Evolutionary conservation across 345 rosid genomes (phyloP).

Genomic region (Tarenaya hassleriana): DNA sequence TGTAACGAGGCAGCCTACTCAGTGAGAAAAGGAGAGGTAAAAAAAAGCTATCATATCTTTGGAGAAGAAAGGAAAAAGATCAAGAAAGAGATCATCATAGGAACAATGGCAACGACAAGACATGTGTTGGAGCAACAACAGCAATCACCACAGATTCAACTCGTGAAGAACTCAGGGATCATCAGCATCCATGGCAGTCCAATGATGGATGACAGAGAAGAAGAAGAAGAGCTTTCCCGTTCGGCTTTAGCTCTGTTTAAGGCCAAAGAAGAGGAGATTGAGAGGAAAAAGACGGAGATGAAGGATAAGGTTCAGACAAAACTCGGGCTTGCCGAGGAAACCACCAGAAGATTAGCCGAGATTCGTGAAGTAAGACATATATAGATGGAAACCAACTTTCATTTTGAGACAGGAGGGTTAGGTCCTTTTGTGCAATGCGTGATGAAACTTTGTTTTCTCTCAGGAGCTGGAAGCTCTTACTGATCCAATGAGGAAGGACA

Average conservation of each 20-base stretch:
- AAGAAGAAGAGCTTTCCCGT: conserved; percentile 68
- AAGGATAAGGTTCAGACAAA: conserved; percentile 58
- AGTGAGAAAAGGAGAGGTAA: conserved; percentile 5
- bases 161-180: conserved; percentile 42
- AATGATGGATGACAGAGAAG: conserved; percentile 48
- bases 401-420: neutral
- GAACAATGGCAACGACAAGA: conserved; percentile 45
- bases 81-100: no score
- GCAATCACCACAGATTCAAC: conserved; percentile 43
- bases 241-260: conserved; percentile 65
- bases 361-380: conserved; percentile 63
- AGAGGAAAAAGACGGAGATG: conserved; percentile 73
- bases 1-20: neutral
- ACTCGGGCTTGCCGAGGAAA: conserved; percentile 70
- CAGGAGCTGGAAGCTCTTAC: conserved; percentile 70
- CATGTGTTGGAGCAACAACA: conserved; percentile 39
- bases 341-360: conserved; percentile 65
- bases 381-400: no score
- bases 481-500: conserved; percentile 73
- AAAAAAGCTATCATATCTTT: conserved; percentile 14
- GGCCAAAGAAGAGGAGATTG: conserved; percentile 90
- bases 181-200: conserved; percentile 39
- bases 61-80: conserved; percentile 5
- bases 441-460: neutral
- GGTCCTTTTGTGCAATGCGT: neutral